Evolutionary conservation across 371 early-diverging fungal genomes (phyloP).

Genomic region (Rhizopus delemar): DNA sequence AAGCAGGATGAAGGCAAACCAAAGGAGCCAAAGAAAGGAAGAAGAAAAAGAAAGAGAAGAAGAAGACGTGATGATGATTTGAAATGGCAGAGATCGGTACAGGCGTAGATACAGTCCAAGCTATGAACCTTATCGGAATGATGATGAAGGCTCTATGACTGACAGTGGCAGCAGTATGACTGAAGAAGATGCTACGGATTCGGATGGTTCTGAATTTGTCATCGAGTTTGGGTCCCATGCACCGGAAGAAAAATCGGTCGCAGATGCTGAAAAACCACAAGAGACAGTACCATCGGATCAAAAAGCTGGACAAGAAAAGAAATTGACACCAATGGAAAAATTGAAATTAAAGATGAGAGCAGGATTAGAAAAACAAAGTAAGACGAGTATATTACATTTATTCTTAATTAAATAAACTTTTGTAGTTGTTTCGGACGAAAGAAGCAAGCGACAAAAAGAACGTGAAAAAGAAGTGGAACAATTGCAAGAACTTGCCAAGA

Average conservation of each 20-base stretch:
- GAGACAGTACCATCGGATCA: slow-evolving; percentile 2
- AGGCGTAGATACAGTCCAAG: slow-evolving; percentile 40
- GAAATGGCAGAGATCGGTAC: slow-evolving; percentile 8
- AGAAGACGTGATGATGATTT: slow-evolving; percentile 8
- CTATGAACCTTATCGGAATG: slow-evolving; percentile 42
- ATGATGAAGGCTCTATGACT: slow-evolving; percentile 7
- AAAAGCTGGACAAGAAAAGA: slow-evolving; percentile 27
- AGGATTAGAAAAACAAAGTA: slow-evolving; percentile 53
- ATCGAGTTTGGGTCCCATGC: slow-evolving; percentile 40
- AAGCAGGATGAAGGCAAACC: slow-evolving; percentile 24
- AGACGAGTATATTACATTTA: slow-evolving; percentile 2
- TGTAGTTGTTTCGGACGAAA: slow-evolving; percentile 40
- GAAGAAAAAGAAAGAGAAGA: slow-evolving; percentile 16
- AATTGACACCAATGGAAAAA: slow-evolving; percentile 56
- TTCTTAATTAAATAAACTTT: neutral
- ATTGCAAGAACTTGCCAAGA: slow-evolving; percentile 24
- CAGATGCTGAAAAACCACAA: neutral
- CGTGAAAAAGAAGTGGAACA: slow-evolving; percentile 35
- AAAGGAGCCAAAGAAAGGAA: slow-evolving; percentile 15
- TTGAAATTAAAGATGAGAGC: slow-evolving; percentile 50
- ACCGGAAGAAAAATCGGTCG: slow-evolving; percentile 5
- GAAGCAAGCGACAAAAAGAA: slow-evolving; percentile 30
- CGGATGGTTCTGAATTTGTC: slow-evolving; percentile 22
- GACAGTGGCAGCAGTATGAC: slow-evolving; percentile 28
- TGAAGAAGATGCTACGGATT: slow-evolving; percentile 20